A percentile compares a stretch with the other conserved stretches of the same genome.
Evolutionary conservation across 306 rosid genomes (phyloP).

Genomic region (Rosa chinensis): DNA sequence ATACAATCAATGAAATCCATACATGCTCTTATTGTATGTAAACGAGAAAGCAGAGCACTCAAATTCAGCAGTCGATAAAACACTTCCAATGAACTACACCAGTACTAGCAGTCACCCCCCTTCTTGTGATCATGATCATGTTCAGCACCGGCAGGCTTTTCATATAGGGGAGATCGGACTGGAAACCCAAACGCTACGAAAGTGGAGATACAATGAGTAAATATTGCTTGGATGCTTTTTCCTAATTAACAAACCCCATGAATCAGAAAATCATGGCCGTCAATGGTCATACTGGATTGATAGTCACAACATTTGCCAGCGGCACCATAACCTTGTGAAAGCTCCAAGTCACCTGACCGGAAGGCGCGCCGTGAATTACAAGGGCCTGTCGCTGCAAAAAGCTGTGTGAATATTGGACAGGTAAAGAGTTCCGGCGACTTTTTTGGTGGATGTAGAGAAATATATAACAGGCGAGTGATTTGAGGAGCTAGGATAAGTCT

Average conservation of each 20-base stretch:
- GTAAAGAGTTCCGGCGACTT: slow-evolving; percentile 52
- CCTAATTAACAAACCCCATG: slow-evolving; percentile 82
- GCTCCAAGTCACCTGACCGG: slow-evolving; percentile 49
- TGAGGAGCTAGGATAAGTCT: slow-evolving; percentile 35
- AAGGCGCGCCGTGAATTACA: slow-evolving; percentile 44
- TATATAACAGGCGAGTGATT: slow-evolving; percentile 46
- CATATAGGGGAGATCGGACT: not conserved
- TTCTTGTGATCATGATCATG: not conserved
- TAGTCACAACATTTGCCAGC: slow-evolving; percentile 46
- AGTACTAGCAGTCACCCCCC: not conserved
- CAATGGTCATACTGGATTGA: slow-evolving; percentile 65
- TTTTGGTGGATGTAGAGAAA: slow-evolving; percentile 42
- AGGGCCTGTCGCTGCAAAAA: slow-evolving; percentile 57
- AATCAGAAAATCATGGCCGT: slow-evolving; percentile 89
- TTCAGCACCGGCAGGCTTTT: not conserved
- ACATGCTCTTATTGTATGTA: not conserved
- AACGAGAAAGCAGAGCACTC: not conserved
- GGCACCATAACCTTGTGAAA: slow-evolving; percentile 69
- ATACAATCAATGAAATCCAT: not conserved
- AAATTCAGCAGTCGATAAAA: not conserved
- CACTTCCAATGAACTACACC: not conserved
- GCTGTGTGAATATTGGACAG: slow-evolving; percentile 39
- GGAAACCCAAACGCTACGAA: slow-evolving; percentile 31
- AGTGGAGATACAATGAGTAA: slow-evolving; percentile 27
- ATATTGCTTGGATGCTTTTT: slow-evolving; percentile 57